Evolutionary conservation across 176 grass and related monocot genomes (phyloP).

Genomic region (Oryza brachyantha): DNA sequence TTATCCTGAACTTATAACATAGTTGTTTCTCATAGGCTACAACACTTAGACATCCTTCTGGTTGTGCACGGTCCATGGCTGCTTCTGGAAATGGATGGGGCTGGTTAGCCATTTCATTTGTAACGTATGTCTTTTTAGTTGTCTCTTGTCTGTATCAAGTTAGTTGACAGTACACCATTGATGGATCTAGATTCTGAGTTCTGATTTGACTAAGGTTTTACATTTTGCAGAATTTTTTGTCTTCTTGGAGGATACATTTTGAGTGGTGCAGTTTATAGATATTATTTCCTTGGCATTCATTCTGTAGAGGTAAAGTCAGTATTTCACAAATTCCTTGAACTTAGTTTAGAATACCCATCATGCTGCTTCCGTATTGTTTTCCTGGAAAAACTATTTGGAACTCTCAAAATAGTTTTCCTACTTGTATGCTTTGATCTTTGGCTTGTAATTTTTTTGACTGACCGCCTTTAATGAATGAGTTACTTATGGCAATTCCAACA

Average conservation of each 20-base stretch:
- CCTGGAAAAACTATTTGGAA: not conserved
- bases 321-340: not conserved
- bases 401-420: not conserved
- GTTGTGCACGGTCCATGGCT: conserved; percentile 65
- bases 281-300: conserved; percentile 83
- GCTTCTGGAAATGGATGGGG: conserved; percentile 67
- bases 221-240: conserved; percentile 58
- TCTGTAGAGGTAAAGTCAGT: conserved; percentile 63
- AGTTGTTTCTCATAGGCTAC: conserved; percentile 50
- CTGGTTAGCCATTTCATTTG: conserved; percentile 71
- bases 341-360: not conserved
- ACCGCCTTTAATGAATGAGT: not conserved
- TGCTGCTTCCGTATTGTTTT: not conserved
- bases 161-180: not conserved
- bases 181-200: not conserved
- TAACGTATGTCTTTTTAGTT: conserved; percentile 57
- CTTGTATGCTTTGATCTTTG: not conserved
- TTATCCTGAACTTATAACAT: conserved; percentile 27
- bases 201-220: conserved; percentile 29
- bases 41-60: conserved; percentile 76
- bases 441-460: not conserved
- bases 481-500: not conserved
- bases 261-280: conserved; percentile 77
- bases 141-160: conserved; percentile 18
- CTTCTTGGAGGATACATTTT: conserved; percentile 79